phyloP scores from a whole-genome alignment of 495 filamentous ascomycete genomes.

The Aspergillus avenaceus region DNA sequence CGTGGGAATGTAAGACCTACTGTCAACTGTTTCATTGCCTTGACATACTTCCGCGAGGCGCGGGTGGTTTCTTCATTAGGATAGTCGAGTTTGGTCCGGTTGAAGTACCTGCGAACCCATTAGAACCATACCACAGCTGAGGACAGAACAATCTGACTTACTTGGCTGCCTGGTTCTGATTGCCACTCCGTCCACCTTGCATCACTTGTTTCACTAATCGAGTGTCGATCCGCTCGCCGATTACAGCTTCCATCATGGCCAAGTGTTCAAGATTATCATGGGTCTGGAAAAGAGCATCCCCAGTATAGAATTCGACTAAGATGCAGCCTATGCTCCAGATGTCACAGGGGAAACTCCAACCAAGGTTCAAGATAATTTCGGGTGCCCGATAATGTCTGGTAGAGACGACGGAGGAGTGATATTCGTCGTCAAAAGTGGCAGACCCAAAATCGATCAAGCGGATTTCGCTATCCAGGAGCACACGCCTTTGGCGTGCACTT shows the following conservation, averaged over 20 bases:
- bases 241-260: slow-evolving; percentile 98
- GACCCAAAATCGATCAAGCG: slow-evolving; percentile 97
- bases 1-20: slow-evolving; percentile 48
- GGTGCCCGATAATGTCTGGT: slow-evolving; percentile 95
- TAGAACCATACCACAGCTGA: not conserved
- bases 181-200: slow-evolving; percentile 57
- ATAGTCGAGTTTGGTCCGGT: slow-evolving; percentile 78
- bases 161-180: slow-evolving; percentile 75
- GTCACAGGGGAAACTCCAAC: slow-evolving; percentile 97
- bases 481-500: slow-evolving; percentile 79
- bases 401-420: slow-evolving; percentile 95
- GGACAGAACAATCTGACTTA: slow-evolving; percentile 41
- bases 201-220: slow-evolving; percentile 72
- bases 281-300: slow-evolving; percentile 95
- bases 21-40: slow-evolving; percentile 83
- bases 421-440: slow-evolving; percentile 97
- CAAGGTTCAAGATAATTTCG: slow-evolving; percentile 93
- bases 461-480: slow-evolving; percentile 92
- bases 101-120: slow-evolving; percentile 69
- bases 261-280: slow-evolving; percentile 97
- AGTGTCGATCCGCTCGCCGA: slow-evolving; percentile 66
- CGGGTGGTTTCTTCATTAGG: slow-evolving; percentile 82
- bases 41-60: slow-evolving; percentile 86
- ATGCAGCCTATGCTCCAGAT: slow-evolving; percentile 99
- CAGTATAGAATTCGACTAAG: slow-evolving; percentile 97